Evolutionary conservation across 371 early-diverging fungal species (phyloP), one percentile per base, ranked within the genome.

Genomic region (Rhizomucor miehei): DNA sequence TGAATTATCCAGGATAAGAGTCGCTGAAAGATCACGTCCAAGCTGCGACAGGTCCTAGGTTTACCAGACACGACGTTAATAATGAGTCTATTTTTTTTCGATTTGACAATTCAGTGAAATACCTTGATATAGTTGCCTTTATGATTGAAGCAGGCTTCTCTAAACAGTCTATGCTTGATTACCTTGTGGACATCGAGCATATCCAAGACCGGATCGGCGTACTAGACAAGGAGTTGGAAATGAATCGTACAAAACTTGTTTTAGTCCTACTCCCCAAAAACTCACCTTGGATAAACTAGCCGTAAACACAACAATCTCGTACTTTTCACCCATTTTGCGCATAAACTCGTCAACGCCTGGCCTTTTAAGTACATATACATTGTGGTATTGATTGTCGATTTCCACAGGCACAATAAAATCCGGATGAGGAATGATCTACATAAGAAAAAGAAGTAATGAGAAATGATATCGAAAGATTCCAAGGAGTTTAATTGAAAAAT

Each of bases 111-210:
- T n/a, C n/a, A n/a, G n/a, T n/a, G n/a, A n/a, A n/a, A n/a, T 80
- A 88, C 90, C 83, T 99, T 99, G 58, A 97, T 94, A 72, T 95
- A 98, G 71, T 89, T 95, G 49, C 97, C 96, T 60, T 89, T 89
- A 68, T 94, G 89, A 67, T 95, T 86, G 51, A 87, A 85, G 73
- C 99, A 99, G n/a, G 91, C 87, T 64, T 97, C 96, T 60, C 99
- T 86, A 82, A 95, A 97, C 48, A 99, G 77, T 39, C 95, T 79
- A 69, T 97, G 95, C 48, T 84, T 81, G 21, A 99, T 88, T 3
- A 91, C 93, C 40, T 81, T 73, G 63, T 85, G 82, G 51, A 72
- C 75, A 81, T 98, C 99, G 44, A 99, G 79, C 75, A 88, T 84
- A 72, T 97, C 95, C 35, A 97, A 71, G 1, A 97, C 97, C 19